phyloP scores from a whole-genome alignment of 2,329 filamentous ascomycete species.

The Cladosporium colombiae region DNA sequence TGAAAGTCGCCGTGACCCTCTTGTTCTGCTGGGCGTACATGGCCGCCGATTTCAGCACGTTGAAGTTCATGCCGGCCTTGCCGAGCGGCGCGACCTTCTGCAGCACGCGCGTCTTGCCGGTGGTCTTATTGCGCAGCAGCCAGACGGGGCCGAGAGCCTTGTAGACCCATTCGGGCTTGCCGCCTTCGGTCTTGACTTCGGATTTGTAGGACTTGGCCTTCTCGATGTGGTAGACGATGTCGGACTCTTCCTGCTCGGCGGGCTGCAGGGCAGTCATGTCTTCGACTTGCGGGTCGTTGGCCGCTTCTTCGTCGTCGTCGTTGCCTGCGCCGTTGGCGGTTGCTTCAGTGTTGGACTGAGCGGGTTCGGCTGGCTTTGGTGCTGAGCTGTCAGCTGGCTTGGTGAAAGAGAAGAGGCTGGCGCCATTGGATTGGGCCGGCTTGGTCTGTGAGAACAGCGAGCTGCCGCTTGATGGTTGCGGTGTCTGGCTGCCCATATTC shows the following conservation, averaged over 20 bases:
- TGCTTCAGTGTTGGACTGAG: slow-evolving; percentile 45
- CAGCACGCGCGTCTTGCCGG: slow-evolving; percentile 66
- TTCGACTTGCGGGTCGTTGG: slow-evolving; percentile 56
- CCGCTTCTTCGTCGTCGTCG: slow-evolving; percentile 31
- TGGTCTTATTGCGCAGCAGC: slow-evolving; percentile 71
- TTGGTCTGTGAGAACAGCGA: slow-evolving; percentile 16
- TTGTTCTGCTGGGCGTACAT: slow-evolving; percentile 62
- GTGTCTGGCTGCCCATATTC: slow-evolving; percentile 13
- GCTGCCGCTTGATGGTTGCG: slow-evolving; percentile 12
- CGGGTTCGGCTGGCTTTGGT: slow-evolving; percentile 37
- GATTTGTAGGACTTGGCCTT: slow-evolving; percentile 67
- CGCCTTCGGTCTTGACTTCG: slow-evolving; percentile 50
- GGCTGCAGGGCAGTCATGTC: slow-evolving; percentile 71
- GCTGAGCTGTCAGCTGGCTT: slow-evolving; percentile 12
- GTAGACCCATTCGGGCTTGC: slow-evolving; percentile 64
- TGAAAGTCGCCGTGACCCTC: slow-evolving; percentile 39
- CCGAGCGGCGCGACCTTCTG: slow-evolving; percentile 75
- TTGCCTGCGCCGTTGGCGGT: slow-evolving; percentile 41
- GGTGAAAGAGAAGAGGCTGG: slow-evolving; percentile 17
- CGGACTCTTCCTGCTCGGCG: slow-evolving; percentile 61
- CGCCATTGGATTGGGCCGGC: slow-evolving; percentile 6
- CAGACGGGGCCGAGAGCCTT: slow-evolving; percentile 72
- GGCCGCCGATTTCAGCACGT: slow-evolving; percentile 57
- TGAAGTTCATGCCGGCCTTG: slow-evolving; percentile 71
- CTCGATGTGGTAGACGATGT: slow-evolving; percentile 67